Evolutionary conservation across 192 early-diverging fungal species (phyloP).

Genomic region (Coemansia sp.): DNA sequence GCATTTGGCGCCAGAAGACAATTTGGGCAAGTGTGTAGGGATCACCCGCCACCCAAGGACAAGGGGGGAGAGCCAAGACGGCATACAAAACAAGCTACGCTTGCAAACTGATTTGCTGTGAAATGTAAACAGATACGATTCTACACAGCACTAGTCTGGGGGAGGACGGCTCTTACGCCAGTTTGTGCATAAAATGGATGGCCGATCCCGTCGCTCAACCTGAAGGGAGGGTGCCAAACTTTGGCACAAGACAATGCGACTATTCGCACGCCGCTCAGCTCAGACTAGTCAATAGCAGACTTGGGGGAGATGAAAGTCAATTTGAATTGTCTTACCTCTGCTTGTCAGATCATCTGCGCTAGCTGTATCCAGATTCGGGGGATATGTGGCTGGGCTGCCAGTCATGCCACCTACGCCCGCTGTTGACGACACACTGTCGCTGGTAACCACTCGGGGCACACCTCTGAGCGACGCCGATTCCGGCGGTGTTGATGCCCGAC

Average conservation of each 20-base stretch:
- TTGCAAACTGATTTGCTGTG: not conserved
- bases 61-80: not conserved
- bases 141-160: conserved; percentile 1
- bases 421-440: conserved; percentile 8
- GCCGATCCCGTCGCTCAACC: conserved; percentile 3
- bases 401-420: conserved; percentile 6
- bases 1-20: not conserved
- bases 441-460: conserved; percentile 14
- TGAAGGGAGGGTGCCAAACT: not conserved
- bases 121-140: conserved; percentile 7
- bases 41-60: conserved; percentile 6
- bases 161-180: not conserved
- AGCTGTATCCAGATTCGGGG: conserved; percentile 28
- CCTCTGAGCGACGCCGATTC: conserved; percentile 19
- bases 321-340: conserved; percentile 10
- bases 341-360: conserved; percentile 16
- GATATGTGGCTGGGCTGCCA: conserved; percentile 9
- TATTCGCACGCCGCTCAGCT: conserved; percentile 1
- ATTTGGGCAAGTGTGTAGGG: not conserved
- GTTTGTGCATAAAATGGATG: not conserved
- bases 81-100: not conserved
- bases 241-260: not conserved
- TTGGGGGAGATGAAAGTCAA: not conserved
- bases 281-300: not conserved
- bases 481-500: conserved; percentile 42